Evolutionary conservation across 1,139 yeast genomes (phyloP), one percentile per base, ranked within the genome.

Genomic region (Magnusiomyces magnusii): DNA sequence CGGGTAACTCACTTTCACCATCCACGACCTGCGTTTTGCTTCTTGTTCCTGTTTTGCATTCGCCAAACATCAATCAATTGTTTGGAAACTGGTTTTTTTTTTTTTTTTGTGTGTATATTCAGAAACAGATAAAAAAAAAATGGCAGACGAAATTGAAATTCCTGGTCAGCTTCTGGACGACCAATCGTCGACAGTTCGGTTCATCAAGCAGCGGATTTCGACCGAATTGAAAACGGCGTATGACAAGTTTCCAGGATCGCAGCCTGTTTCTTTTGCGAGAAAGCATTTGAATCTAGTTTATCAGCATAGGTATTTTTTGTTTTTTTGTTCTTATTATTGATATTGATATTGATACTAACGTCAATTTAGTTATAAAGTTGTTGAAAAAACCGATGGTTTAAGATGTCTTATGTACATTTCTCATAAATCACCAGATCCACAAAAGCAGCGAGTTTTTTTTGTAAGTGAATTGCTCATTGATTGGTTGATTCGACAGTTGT

Each of bases 321-420:
- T 34, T 13, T 27, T n/a, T n/a, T n/a, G 15, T 49, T 47, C 10
- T 28, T 7, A 51, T 28, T 47, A 51, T 27, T 34, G 34, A 28
- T 34, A 24, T 50, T 54, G 15, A 17, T 50, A 57, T 51, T 61
- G 66, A 67, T 93, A 91, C 70, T 86, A 84, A 67, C n/a, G n/a
- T n/a, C n/a, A n/a, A n/a, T 39, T 9, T n/a, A 39, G 44, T 3
- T 39, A 15, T 39, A 39, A 9, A 19, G 99, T 93, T 0, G 93
- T 99, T 75, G 99, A 95, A 69, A 95, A 95, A 71, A 84, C 95
- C 0, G 99, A 95, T 72, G 99, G 99, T 0, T 76, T 93, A 58
- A 78, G 99, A 59, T 89, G 95, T 62, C 75, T 93, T 51, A 76
- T 89, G 68, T 92, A 87, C 68, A 85, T 90, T 1, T 83, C 89